Base-by-base conservation (phyloP, 1,284 basidiomycete species). In the Acaromyces ingoldii region DNA sequence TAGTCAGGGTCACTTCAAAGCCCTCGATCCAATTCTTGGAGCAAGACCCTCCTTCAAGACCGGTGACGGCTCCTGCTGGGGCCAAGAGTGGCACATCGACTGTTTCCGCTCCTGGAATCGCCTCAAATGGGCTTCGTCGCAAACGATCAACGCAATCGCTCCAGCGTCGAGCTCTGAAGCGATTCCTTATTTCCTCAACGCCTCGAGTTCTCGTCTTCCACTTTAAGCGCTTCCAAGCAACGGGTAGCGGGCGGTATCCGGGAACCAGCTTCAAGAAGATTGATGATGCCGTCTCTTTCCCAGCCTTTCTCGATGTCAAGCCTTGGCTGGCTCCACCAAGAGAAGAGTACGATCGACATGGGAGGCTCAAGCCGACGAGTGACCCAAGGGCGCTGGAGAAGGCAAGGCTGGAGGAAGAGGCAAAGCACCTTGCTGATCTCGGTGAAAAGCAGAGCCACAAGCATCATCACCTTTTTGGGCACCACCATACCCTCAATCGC, bases 191-290 rank as follows among this genome's bases (percentile, higher is more conserved):
- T 67, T 83, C 86, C 4, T 82, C 82, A 0, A 85, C 89, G 0
- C 91, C 91, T 0, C 89, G 89, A 0, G 83, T 95, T 26, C 82
- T 96, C 53, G 88, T 93, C 49, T 83, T 96, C 57, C 91, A 96
- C 65, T 81, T 95, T 46, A 96, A 95, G 78, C 82, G 91, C 29
- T 96, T 96, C 79, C 89, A 92, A 76, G 56, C 58, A 74, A 71
- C 78, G 63, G 57, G 78, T 17, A 53, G 61, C 25, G 63, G 63
- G 1, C 60, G 60, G 19, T 58, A 56, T n/a, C 53, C 58, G 5
- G 60, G 58, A 15, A 50, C 52, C 22, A 59, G 58, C 17, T 85
- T 88, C 77, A 90, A 87, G 78, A 91, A 91, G 77, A 77, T 80
- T 56, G 91, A 95, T 59, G 87, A 90, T 68, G 87, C 83, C 59